Evolutionary conservation across 2,329 filamentous ascomycete genomes (phyloP).

Genomic region (Diaporthe australafricana): DNA sequence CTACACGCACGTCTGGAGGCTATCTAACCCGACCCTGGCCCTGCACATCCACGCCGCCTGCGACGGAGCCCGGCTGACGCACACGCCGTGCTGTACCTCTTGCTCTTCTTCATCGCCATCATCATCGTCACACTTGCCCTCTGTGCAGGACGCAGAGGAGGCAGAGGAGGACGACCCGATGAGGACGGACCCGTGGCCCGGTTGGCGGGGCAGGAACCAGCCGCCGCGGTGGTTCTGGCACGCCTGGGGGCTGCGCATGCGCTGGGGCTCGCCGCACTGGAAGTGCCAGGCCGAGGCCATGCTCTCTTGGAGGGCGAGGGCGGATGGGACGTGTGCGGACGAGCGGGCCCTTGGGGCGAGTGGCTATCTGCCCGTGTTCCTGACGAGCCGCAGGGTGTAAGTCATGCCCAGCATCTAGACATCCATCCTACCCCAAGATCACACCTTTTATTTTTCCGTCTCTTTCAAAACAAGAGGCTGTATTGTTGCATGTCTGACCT

Average conservation of each 20-base stretch:
- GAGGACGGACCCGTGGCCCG: constrained; percentile 35
- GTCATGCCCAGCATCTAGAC: constrained; percentile 10
- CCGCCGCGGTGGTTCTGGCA: constrained; percentile 42
- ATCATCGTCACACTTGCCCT: not conserved
- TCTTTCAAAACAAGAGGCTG: not conserved
- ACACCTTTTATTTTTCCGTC: not conserved
- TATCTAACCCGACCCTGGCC: constrained; percentile 29
- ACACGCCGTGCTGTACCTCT: constrained; percentile 26
- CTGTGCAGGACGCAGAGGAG: not conserved
- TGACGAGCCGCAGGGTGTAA: constrained; percentile 43
- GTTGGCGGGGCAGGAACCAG: constrained; percentile 30
- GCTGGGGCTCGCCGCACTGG: constrained; percentile 43
- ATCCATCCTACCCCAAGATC: too few species aligned
- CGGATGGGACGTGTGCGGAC: constrained; percentile 30
- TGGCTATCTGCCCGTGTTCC: constrained; percentile 40
- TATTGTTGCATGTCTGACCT: not conserved
- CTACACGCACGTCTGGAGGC: constrained; percentile 36
- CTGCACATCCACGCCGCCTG: constrained; percentile 35
- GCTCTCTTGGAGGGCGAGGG: constrained; percentile 38
- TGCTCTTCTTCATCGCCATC: not conserved
- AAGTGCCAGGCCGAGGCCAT: constrained; percentile 42
- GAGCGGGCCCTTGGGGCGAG: not conserved
- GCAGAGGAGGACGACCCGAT: constrained; percentile 34
- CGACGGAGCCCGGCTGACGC: constrained; percentile 20
- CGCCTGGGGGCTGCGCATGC: constrained; percentile 40